These are phyloP conservation scores for Blumeriella jaapii DNA, from an alignment of 2,329 filamentous ascomycete species.

Conservation along the genomic window DNA sequence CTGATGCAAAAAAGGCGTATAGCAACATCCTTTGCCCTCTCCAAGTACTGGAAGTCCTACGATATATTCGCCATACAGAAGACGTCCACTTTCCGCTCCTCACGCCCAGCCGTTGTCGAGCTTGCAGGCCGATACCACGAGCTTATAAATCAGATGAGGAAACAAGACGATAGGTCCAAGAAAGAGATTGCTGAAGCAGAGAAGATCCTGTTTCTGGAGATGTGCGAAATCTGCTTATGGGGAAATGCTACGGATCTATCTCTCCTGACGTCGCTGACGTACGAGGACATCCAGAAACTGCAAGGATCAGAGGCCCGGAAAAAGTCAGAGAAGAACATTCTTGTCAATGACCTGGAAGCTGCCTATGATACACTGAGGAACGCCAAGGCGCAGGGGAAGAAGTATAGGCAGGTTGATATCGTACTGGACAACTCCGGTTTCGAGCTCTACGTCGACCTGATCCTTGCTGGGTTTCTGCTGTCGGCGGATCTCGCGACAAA, in stretches of 20 bases:
- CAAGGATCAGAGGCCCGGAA: conserved; percentile 84
- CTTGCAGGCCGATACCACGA: conserved; percentile 69
- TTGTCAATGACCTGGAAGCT: conserved; percentile 70
- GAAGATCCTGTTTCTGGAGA: conserved; percentile 72
- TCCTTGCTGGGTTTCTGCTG: conserved; percentile 82
- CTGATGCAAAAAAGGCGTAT: conserved; percentile 48
- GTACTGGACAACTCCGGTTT: conserved; percentile 96
- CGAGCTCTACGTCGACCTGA: conserved; percentile 89
- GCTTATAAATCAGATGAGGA: conserved; percentile 54
- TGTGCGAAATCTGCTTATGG: conserved; percentile 96
- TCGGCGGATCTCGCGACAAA: conserved; percentile 74
- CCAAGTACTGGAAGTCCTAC: conserved; percentile 76
- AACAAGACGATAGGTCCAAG: conserved; percentile 29
- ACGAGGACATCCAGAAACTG: conserved; percentile 93
- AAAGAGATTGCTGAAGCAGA: conserved; percentile 47
- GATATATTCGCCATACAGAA: conserved; percentile 88
- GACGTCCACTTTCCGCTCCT: conserved; percentile 83
- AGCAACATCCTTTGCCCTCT: conserved; percentile 63
- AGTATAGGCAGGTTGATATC: conserved; percentile 75
- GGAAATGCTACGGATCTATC: conserved; percentile 93
- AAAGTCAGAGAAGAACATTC: conserved; percentile 78
- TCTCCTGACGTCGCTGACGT: conserved; percentile 77
- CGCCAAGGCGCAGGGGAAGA: conserved; percentile 50
- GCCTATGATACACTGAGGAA: conserved; percentile 60
- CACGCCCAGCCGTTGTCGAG: conserved; percentile 74